Evolutionary conservation across 2,329 filamentous ascomycete genomes (phyloP), one percentile per base, ranked within the genome.

Genomic region (Paraphaeosphaeria sporulosa): DNA sequence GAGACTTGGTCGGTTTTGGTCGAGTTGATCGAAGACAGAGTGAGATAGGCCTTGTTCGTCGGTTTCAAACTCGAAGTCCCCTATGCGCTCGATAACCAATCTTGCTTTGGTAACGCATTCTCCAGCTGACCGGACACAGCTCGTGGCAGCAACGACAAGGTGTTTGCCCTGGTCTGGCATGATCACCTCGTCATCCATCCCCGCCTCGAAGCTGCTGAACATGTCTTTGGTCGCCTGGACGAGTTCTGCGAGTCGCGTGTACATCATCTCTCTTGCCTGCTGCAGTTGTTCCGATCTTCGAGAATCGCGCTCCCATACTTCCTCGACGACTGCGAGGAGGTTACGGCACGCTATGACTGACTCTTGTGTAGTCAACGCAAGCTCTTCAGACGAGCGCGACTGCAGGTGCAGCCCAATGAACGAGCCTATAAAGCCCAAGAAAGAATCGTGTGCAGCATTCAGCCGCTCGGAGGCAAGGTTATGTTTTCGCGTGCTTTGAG

Each of bases 341-440:
- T 90, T 87, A 49, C 90, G 89, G 64, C 94, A 96, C 2, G 94
- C 93, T 8, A 88, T 85, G 10, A 94, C 91, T 9, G 94, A 92
- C 74, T 94, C 90, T 73, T 92, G 90, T 50, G 96, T 94, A 17
- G 92, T 93, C 12, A 89, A 81, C 34, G 93, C 88, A 51, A 98
- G 84, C 75, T 97, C 93, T 1, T 90, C 87, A 9, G 93, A 90
- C 8, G 93, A 95, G 63, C 95, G 90, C n/a, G 94, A 95, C 75
- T 97, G 93, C 61, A 97, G 84, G 77, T 97, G 93, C 58, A 97
- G 85, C 17, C 95, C 95, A 74, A 98, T 94, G 76, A 98, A 97
- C 4, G 93, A 96, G 53, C 92, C 94, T 54, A 99, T 87, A 72
- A 94, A 91, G 7, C 94, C 95, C 55, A 99, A 82, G 72, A 98